These are phyloP conservation scores for Phaffia tasmanica DNA, from an alignment of 768 basidiomycete species.

Conservation along the genomic window DNA sequence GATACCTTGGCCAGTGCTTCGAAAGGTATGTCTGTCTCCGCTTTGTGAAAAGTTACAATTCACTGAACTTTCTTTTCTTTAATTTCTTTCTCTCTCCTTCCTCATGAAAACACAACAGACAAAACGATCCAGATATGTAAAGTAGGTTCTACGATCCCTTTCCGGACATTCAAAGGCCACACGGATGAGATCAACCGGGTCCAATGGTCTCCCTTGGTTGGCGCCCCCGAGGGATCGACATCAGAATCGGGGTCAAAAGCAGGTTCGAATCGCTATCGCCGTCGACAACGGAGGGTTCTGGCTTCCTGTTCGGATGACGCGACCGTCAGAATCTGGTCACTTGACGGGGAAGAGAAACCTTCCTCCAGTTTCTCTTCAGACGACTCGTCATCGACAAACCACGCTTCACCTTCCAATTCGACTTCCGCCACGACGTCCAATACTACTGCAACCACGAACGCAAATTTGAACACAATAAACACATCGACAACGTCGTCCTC, in stretches of 20 bases:
- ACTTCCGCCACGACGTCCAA: no score
- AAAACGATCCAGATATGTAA: conserved; percentile 25
- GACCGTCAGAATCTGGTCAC: conserved; percentile 65
- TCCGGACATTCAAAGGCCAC: conserved; percentile 61
- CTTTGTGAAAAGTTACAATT: not conserved
- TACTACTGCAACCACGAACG: no score
- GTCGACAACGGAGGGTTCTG: conserved; percentile 39
- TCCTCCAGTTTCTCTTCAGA: no score
- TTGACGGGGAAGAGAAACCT: conserved; percentile 37
- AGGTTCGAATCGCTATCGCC: not conserved
- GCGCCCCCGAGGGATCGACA: not conserved
- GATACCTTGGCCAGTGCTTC: conserved; percentile 23
- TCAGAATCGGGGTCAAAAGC: not conserved
- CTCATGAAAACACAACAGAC: conserved; percentile 6
- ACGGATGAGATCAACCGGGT: conserved; percentile 67
- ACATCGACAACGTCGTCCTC: no score
- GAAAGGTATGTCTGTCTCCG: conserved; percentile 1
- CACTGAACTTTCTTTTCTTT: not conserved
- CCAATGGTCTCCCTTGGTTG: conserved; percentile 40
- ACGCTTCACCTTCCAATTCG: no score
- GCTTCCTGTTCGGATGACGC: conserved; percentile 74
- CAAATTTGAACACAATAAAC: no score
- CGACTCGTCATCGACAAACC: no score
- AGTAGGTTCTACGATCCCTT: conserved; percentile 41
- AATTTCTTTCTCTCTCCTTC: not conserved